These are phyloP conservation scores for Neoarthrinium moseri DNA, from an alignment of 2,329 filamentous ascomycete genomes.

Conservation along the genomic window DNA sequence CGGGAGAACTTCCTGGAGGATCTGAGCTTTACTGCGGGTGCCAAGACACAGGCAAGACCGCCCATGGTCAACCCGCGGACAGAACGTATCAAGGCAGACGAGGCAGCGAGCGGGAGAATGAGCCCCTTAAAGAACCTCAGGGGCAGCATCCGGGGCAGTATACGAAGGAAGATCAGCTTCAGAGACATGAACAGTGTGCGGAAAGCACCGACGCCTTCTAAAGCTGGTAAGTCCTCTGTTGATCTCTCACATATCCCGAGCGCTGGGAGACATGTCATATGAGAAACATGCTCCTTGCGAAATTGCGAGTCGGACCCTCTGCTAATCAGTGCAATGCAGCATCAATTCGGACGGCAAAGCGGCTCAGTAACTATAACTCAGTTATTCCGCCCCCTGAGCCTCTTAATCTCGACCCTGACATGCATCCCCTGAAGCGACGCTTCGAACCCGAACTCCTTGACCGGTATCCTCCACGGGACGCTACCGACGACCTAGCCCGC, in stretches of 20 bases:
- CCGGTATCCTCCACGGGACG: slow-evolving; percentile 82
- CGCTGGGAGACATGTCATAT: background rate
- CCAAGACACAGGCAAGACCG: slow-evolving; percentile 67
- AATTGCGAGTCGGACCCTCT: slow-evolving; percentile 18
- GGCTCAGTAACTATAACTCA: slow-evolving; percentile 96
- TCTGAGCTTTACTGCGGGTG: slow-evolving; percentile 82
- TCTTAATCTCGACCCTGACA: slow-evolving; percentile 82
- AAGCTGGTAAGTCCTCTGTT: slow-evolving; percentile 59
- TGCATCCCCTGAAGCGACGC: slow-evolving; percentile 90
- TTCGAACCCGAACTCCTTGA: slow-evolving; percentile 97
- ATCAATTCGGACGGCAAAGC: slow-evolving; percentile 74
- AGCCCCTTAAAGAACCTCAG: slow-evolving; percentile 54
- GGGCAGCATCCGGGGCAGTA: slow-evolving; percentile 77
- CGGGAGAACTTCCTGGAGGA: slow-evolving; percentile 92
- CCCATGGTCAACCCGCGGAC: slow-evolving; percentile 77
- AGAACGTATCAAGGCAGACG: slow-evolving; percentile 78
- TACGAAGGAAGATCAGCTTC: slow-evolving; percentile 88
- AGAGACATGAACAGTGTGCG: slow-evolving; percentile 94
- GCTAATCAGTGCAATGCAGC: slow-evolving; percentile 39
- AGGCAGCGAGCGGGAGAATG: slow-evolving; percentile 51
- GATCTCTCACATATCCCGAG: slow-evolving; percentile 11
- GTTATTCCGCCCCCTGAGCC: slow-evolving; percentile 94
- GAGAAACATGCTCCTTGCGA: no score
- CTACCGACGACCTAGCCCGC: slow-evolving; percentile 75
- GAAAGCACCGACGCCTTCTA: slow-evolving; percentile 74